Evolutionary conservation across 2,329 filamentous ascomycete genomes (phyloP).

Genomic region (Rutstroemia sp.): DNA sequence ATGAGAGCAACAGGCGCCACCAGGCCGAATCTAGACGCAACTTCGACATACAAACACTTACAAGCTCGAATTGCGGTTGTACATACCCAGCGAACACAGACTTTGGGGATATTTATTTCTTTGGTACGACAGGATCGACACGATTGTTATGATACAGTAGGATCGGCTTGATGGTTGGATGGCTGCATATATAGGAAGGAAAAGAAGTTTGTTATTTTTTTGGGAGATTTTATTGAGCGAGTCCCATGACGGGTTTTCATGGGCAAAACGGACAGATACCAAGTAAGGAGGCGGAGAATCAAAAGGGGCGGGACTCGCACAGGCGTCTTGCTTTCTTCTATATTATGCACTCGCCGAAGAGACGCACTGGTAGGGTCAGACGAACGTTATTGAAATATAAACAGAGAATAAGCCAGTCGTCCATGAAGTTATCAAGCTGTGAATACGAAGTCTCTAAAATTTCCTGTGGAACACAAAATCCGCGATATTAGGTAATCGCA

Average conservation of each 20-base stretch:
- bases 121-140: not conserved
- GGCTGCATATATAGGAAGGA: not conserved
- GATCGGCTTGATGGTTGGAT: not conserved
- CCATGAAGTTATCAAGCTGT: too few species aligned
- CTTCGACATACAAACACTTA: not conserved
- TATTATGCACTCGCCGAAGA: too few species aligned
- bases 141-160: not conserved
- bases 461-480: not conserved
- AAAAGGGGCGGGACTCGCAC: not conserved
- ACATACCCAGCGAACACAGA: constrained; percentile 2
- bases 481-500: not conserved
- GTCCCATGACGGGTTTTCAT: not conserved
- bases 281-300: not conserved
- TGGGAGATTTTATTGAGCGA: not conserved
- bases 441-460: not conserved
- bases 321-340: too few species aligned
- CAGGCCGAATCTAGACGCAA: not conserved
- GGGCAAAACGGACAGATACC: not conserved
- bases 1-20: not conserved
- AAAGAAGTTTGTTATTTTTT: not conserved
- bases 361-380: too few species aligned
- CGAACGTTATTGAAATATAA: too few species aligned
- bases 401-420: too few species aligned
- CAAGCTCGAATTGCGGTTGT: not conserved
- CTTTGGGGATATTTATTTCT: not conserved